Percentiles rank a stretch among this genome's conserved stretches.
phyloP scores from a whole-genome alignment of 805 yeast genomes.

The Lipomyces anomalus region DNA sequence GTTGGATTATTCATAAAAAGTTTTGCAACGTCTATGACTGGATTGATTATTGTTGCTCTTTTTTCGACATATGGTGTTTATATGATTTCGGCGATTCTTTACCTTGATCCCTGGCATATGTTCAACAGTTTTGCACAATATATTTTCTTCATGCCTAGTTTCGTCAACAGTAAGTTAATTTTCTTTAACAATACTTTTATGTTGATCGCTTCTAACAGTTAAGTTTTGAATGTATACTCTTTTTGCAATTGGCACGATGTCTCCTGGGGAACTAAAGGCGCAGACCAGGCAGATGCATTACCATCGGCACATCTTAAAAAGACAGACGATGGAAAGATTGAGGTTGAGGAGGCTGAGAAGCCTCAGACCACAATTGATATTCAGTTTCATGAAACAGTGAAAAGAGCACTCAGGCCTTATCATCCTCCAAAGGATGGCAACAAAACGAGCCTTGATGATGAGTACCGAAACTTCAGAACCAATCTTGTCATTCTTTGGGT shows the following conservation, averaged over 20 bases:
- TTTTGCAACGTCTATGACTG: constrained; percentile 35
- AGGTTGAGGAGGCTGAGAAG: constrained; percentile 47
- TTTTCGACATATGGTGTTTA: constrained; percentile 57
- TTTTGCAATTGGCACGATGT: constrained; percentile 68
- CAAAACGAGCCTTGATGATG: constrained; percentile 32
- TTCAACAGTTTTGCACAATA: constrained; percentile 37
- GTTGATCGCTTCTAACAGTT: neutral
- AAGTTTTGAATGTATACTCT: constrained; percentile 54
- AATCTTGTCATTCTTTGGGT: constrained; percentile 38
- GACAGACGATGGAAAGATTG: constrained; percentile 48
- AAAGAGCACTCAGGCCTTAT: constrained; percentile 49
- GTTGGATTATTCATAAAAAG: constrained; percentile 17
- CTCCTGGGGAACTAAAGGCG: constrained; percentile 73
- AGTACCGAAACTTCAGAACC: constrained; percentile 38
- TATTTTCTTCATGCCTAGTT: constrained; percentile 48
- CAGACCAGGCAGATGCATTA: constrained; percentile 47
- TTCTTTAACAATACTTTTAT: neutral
- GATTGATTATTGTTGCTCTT: constrained; percentile 55
- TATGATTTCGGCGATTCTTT: constrained; percentile 52
- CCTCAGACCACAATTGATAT: constrained; percentile 50
- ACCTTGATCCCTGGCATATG: constrained; percentile 61
- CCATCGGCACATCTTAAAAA: constrained; percentile 47
- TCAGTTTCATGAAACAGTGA: constrained; percentile 42
- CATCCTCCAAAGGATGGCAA: constrained; percentile 34
- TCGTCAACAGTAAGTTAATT: constrained; percentile 36